Percentiles rank a stretch among this genome's conserved stretches.
These are phyloP conservation scores for Powellomyces hirtus DNA, from an alignment of 192 early-diverging fungal genomes.

Conservation along the genomic window DNA sequence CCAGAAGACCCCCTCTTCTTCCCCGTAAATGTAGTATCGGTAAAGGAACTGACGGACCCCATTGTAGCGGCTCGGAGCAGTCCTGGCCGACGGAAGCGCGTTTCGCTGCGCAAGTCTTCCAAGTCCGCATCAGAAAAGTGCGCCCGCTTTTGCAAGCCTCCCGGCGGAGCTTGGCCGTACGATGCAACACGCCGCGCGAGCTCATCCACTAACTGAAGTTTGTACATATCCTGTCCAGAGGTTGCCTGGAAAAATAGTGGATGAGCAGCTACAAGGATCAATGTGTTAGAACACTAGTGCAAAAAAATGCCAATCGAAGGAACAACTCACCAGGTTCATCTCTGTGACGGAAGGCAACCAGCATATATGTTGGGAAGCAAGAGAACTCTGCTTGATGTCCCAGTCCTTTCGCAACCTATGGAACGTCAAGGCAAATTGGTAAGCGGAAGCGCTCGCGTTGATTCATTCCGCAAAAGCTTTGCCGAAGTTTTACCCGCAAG, in stretches of 20 bases:
- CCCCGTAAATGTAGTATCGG: no score
- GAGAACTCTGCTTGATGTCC: slow-evolving; percentile 9
- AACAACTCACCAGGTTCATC: slow-evolving; percentile 16
- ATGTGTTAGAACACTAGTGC: not conserved
- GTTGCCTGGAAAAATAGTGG: slow-evolving; percentile 21
- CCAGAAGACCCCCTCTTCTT: no score
- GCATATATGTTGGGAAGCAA: slow-evolving; percentile 20
- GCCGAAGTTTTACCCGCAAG: no score
- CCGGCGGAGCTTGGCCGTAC: slow-evolving; percentile 9
- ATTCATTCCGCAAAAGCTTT: no score
- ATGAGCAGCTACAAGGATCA: not conserved
- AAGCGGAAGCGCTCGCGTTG: no score
- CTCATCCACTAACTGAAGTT: slow-evolving; percentile 30
- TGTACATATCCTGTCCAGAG: slow-evolving; percentile 24
- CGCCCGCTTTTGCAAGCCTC: not conserved
- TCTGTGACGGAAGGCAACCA: slow-evolving; percentile 2
- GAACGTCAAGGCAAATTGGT: no score
- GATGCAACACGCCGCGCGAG: slow-evolving; percentile 36
- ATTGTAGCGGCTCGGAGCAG: not conserved
- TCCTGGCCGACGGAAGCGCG: not conserved
- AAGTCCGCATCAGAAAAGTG: not conserved
- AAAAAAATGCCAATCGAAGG: no score
- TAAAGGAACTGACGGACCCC: slow-evolving; percentile 13
- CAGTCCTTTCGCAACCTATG: slow-evolving; percentile 5
- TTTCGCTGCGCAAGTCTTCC: not conserved